These are phyloP conservation scores for Funneliformis mosseae DNA, from an alignment of 192 early-diverging fungal species.

Conservation along the genomic window DNA sequence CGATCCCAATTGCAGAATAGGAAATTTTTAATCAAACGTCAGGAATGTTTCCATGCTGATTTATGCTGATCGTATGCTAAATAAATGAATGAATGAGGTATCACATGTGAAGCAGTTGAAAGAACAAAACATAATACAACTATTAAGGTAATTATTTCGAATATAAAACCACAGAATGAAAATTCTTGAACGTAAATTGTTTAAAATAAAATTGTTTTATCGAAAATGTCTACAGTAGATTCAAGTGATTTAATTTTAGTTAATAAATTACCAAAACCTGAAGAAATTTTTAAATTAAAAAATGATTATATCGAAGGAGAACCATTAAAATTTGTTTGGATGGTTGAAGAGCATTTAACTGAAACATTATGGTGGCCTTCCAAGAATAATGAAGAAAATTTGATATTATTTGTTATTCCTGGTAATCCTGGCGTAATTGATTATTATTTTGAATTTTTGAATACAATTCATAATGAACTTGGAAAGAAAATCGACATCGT, in stretches of 20 bases:
- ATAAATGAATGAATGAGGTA: too few relatives aligned
- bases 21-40: too few relatives aligned
- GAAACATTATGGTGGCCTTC: conserved; percentile 48
- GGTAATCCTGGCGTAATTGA: conserved; percentile 84
- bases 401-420: conserved; percentile 57
- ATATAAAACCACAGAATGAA: too few relatives aligned
- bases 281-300: background rate
- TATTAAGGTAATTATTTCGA: too few relatives aligned
- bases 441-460: conserved; percentile 78
- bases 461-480: conserved; percentile 53
- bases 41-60: too few relatives aligned
- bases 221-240: background rate
- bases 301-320: background rate
- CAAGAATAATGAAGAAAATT: conserved; percentile 25
- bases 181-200: too few relatives aligned
- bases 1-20: too few relatives aligned
- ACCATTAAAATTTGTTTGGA: conserved; percentile 39
- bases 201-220: too few relatives aligned
- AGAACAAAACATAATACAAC: too few relatives aligned
- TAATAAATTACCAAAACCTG: background rate
- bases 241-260: background rate
- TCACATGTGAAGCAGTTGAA: too few relatives aligned
- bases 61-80: too few relatives aligned
- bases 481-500: conserved; percentile 59
- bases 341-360: conserved; percentile 39